Base-by-base conservation (phyloP, 2,329 filamentous ascomycete genomes). In the Exophiala sp. region DNA sequence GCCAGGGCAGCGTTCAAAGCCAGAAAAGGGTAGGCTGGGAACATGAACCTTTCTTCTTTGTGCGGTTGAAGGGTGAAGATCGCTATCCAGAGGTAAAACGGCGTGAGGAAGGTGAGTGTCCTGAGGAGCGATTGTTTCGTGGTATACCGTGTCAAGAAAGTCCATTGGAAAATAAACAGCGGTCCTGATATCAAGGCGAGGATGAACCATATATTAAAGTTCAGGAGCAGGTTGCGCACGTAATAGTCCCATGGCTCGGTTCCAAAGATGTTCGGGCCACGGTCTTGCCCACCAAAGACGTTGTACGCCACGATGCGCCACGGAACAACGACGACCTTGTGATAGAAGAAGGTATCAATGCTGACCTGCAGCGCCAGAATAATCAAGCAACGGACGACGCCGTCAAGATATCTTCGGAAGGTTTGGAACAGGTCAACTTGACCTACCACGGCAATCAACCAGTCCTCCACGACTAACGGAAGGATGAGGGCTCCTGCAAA, bases 21-120 rank as follows among this genome's bases (percentile, higher is more conserved):
- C 30, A 98, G 75, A 56, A 91, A 88, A 1, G 93, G 93, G 63
- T 98, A 98, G 1, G 82, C 86, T 0, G 93, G 93, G 63, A 95
- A 98, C 90, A 98, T 97, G 73, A 98, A 98, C 5, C 93, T 79
- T 69, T 98, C 93, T 66, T 98, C 93, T 64, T 98, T 98, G 71
- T 98, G 93, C 13, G 93, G 88, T 65, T 98, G 93, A 7, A 85
- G 66, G 0, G 87, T 91, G 70, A 98, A 97, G 55, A 97, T 93
- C 2, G 71, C 79, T 22, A 98, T 77, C 93, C 93, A 98, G 64
- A 96, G 77, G 66, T 97, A 98, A 68, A 97, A 95, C 0, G 93
- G 93, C 0, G 80, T 71, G 46, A 91, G 74, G 58, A 95, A 88
- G 16, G 91, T 79, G 41, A 94, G 62, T 8, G 84, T 87, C 29